These are phyloP conservation scores for Aurifilum marmelostoma DNA, from an alignment of 2,329 filamentous ascomycete genomes.

Conservation along the genomic window DNA sequence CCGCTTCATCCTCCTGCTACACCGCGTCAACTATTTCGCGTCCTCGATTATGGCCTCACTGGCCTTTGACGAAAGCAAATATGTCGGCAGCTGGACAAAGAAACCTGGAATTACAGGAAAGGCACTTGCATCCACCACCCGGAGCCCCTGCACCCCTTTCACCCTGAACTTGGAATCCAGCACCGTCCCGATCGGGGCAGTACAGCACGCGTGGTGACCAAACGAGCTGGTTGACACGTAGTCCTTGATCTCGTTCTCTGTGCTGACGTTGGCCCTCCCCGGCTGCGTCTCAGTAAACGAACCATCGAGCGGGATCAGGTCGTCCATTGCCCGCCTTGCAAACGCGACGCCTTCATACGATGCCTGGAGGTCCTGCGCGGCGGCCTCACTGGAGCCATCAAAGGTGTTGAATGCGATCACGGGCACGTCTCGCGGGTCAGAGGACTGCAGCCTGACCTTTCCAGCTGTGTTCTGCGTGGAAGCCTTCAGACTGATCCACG, in stretches of 20 bases:
- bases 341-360: conserved; percentile 59
- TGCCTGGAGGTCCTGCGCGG: conserved; percentile 54
- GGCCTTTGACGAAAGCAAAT: conserved; percentile 42
- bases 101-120: conserved; percentile 52
- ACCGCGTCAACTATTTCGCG: no score
- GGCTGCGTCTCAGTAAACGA: conserved; percentile 32
- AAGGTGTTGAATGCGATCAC: conserved; percentile 67
- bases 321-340: conserved; percentile 41
- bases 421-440: conserved; percentile 66
- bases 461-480: conserved; percentile 66
- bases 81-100: conserved; percentile 52
- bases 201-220: conserved; percentile 31
- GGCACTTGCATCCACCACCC: conserved; percentile 60
- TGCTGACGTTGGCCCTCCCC: conserved; percentile 21
- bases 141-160: conserved; percentile 51
- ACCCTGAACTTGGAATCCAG: conserved; percentile 58
- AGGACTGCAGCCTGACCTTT: conserved; percentile 61
- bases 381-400: conserved; percentile 52
- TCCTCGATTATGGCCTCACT: conserved; percentile 26
- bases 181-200: conserved; percentile 44
- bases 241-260: conserved; percentile 31
- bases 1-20: neutral
- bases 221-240: conserved; percentile 30
- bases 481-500: conserved; percentile 59
- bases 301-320: conserved; percentile 21